Evolutionary conservation across 768 basidiomycete species (phyloP), one percentile per base, ranked within the genome.

Genomic region (Russula compacta): DNA sequence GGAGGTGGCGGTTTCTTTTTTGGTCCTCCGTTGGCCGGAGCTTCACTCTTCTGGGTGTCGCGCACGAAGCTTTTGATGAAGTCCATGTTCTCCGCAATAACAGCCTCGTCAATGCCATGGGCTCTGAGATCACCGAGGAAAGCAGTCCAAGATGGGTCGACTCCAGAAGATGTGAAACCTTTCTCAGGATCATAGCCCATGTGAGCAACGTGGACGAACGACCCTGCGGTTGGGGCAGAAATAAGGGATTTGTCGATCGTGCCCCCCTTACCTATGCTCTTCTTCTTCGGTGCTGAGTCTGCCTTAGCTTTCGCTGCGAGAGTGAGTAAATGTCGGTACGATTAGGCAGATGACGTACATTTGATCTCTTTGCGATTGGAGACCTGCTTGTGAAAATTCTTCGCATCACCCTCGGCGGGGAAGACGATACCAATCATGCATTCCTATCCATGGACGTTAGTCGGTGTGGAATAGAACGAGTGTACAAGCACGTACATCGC

Each of bases 231-330:
- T 2, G 94, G 95, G 0, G 78, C 87, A 11, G 92, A 94, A 52
- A 98, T 98, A 78, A 87, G 82, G 0, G 91, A 88, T 73, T 97
- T 98, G 76, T 95, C 88, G 60, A 98, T 89, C 72, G 85, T 88
- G 50, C 90, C 87, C 7, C 83, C 82, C 64, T 84, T 85, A 53
- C 75, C 70, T 3, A 73, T 65, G 59, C 81, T 83, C 73, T 83
- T 85, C 70, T 81, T 80, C 75, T 83, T 83, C 55, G 79, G 53
- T 0, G 78, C 67, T 5, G 77, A 72, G 12, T 60, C 59, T 10
- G 76, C 67, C 75, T 85, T 87, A 3, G 78, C 74, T 75, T 73
- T 69, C 14, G 58, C 71, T 73, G 67, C 39, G 46, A 58, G 6
- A 42, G 44, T 46, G 24, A 55, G 39, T 33, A 17, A n/a, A 9